These are phyloP conservation scores for Apiosordaria backusii DNA, from an alignment of 495 filamentous ascomycete species.

Conservation along the genomic window DNA sequence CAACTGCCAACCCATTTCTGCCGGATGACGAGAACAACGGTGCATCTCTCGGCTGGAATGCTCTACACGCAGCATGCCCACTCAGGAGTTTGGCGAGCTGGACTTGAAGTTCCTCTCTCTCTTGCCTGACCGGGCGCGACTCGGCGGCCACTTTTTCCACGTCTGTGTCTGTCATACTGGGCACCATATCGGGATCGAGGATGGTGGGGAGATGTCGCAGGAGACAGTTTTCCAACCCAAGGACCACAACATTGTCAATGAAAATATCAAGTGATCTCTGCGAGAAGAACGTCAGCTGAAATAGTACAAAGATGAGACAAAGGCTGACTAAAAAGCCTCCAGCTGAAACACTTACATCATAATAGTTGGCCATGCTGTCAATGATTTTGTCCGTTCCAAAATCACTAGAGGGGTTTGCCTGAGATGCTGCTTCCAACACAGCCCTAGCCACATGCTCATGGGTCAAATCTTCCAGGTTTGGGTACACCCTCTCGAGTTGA, in stretches of 20 bases:
- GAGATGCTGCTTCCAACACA: neutral
- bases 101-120: neutral
- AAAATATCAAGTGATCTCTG: slow-evolving; percentile 18
- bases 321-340: too few relatives aligned
- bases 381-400: slow-evolving; percentile 27
- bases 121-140: slow-evolving; percentile 1
- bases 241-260: slow-evolving; percentile 27
- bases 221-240: slow-evolving; percentile 33
- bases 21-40: neutral
- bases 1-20: neutral
- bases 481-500: neutral
- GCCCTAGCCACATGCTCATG: neutral
- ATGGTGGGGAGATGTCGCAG: slow-evolving; percentile 27
- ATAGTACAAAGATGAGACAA: neutral
- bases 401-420: neutral
- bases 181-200: slow-evolving; percentile 16
- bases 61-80: neutral
- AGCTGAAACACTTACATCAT: slow-evolving; percentile 23
- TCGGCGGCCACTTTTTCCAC: slow-evolving; percentile 24
- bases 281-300: neutral
- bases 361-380: slow-evolving; percentile 37
- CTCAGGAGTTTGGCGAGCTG: neutral
- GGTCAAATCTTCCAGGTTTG: neutral
- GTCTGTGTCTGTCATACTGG: slow-evolving; percentile 19
- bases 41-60: neutral